Evolutionary conservation across 345 rosid genomes (phyloP).

Genomic region (Eucalyptus tenuipes): DNA sequence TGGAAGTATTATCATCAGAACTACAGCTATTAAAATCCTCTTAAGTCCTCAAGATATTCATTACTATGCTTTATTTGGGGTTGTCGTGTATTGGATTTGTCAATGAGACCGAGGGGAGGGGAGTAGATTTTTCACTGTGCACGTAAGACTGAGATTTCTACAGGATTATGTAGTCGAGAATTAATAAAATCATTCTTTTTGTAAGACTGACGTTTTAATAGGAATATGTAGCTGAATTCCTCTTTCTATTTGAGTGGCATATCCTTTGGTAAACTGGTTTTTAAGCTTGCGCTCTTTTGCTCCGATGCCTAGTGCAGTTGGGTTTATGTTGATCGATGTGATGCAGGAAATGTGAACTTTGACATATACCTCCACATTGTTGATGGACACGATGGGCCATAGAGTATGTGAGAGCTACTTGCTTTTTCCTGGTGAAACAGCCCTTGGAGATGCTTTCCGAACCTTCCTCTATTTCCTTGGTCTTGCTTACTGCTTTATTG

Average conservation of each 20-base stretch:
- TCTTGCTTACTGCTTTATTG: slow-evolving; percentile 82
- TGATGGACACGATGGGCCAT: slow-evolving; percentile 6
- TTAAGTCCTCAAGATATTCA: neutral
- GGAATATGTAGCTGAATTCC: neutral
- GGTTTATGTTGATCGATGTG: neutral
- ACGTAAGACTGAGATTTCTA: neutral
- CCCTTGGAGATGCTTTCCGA: slow-evolving; percentile 31
- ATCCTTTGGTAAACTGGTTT: neutral
- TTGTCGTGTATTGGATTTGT: neutral
- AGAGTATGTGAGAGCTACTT: slow-evolving; percentile 49
- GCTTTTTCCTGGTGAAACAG: slow-evolving; percentile 40
- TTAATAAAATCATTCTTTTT: neutral
- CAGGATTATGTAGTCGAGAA: neutral
- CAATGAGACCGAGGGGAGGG: neutral
- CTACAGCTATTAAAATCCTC: neutral
- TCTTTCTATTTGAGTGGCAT: neutral
- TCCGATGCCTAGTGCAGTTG: neutral
- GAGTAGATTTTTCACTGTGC: neutral
- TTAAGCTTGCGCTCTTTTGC: neutral
- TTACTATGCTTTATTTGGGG: neutral
- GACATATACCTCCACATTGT: neutral
- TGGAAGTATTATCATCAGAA: neutral
- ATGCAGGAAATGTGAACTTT: neutral
- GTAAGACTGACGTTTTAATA: neutral
- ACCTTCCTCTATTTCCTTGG: slow-evolving; percentile 46